Percentiles rank a stretch among this genome's conserved stretches.
These are phyloP conservation scores for Tothia fuscella DNA, from an alignment of 2,329 filamentous ascomycete genomes.

Conservation along the genomic window DNA sequence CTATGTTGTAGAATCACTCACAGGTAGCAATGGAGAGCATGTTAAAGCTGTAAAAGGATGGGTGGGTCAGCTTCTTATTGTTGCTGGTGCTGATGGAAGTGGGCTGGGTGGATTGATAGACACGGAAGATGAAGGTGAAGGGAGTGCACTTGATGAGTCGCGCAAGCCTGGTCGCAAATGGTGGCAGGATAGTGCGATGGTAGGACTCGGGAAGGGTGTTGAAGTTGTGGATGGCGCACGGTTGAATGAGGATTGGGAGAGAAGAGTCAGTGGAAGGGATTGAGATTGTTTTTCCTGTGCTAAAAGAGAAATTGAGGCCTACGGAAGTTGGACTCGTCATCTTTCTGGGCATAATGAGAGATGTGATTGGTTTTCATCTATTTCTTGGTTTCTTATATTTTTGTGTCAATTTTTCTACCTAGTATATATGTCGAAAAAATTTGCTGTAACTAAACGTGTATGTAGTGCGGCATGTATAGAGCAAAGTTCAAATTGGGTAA, in stretches of 20 bases:
- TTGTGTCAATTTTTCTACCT: too few relatives aligned
- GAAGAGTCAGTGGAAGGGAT: slow-evolving; percentile 55
- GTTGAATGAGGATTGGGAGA: slow-evolving; percentile 76
- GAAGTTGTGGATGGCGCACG: slow-evolving; percentile 75
- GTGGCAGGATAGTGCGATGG: slow-evolving; percentile 71
- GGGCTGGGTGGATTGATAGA: slow-evolving; percentile 41
- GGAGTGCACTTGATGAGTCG: slow-evolving; percentile 42
- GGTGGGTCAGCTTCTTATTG: slow-evolving; percentile 50
- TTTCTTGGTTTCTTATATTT: too few relatives aligned
- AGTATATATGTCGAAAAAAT: too few relatives aligned
- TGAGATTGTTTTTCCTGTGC: slow-evolving; percentile 14
- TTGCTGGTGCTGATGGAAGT: slow-evolving; percentile 38
- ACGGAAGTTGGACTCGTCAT: not conserved
- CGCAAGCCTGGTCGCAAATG: slow-evolving; percentile 41
- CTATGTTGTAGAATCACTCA: slow-evolving; percentile 77
- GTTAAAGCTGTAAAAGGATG: slow-evolving; percentile 55
- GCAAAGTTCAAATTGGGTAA: too few relatives aligned
- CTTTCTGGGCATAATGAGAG: not conserved
- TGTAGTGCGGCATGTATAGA: too few relatives aligned
- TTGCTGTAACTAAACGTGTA: too few relatives aligned
- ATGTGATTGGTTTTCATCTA: too few relatives aligned
- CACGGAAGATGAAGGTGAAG: slow-evolving; percentile 55
- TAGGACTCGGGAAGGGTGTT: slow-evolving; percentile 76
- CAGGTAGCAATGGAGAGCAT: slow-evolving; percentile 60
- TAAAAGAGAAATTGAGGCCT: too few relatives aligned